Conservation (phyloP, 2,329 filamentous ascomycete genomes). For the Apiospora phragmitis region DNA sequence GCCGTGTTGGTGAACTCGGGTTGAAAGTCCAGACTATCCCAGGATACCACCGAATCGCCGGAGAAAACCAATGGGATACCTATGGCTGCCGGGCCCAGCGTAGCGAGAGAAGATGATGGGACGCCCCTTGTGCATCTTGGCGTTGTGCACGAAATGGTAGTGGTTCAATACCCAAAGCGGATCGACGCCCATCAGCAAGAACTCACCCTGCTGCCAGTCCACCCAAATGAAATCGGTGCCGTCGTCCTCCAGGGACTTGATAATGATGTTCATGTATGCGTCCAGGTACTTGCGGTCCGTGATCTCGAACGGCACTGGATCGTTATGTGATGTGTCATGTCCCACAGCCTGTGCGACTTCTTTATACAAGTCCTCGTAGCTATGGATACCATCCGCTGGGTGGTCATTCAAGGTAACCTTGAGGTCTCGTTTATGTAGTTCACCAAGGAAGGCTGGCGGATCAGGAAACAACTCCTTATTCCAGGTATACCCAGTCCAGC, state of each 20-base stretch:
- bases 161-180: slow-evolving; percentile 67
- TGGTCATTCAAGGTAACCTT: slow-evolving; percentile 62
- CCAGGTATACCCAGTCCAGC: slow-evolving; percentile 64
- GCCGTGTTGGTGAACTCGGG: slow-evolving; percentile 67
- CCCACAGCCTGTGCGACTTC: slow-evolving; percentile 53
- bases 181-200: slow-evolving; percentile 56
- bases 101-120: slow-evolving; percentile 62
- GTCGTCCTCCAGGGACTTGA: slow-evolving; percentile 54
- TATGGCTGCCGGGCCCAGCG: slow-evolving; percentile 62
- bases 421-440: slow-evolving; percentile 52
- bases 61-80: slow-evolving; percentile 68
- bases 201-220: slow-evolving; percentile 65
- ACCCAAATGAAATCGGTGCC: slow-evolving; percentile 68
- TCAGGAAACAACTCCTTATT: slow-evolving; percentile 58
- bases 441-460: slow-evolving; percentile 49
- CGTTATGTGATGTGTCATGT: slow-evolving; percentile 48
- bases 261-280: slow-evolving; percentile 59
- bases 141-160: slow-evolving; percentile 60
- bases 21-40: slow-evolving; percentile 62
- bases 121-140: slow-evolving; percentile 36
- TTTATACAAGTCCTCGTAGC: slow-evolving; percentile 56
- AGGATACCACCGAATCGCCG: slow-evolving; percentile 59
- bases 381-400: slow-evolving; percentile 58
- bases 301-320: slow-evolving; percentile 57
- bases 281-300: slow-evolving; percentile 54